These are phyloP conservation scores for Physaria fendleri DNA, from an alignment of 345 rosid species.

Conservation along the genomic window DNA sequence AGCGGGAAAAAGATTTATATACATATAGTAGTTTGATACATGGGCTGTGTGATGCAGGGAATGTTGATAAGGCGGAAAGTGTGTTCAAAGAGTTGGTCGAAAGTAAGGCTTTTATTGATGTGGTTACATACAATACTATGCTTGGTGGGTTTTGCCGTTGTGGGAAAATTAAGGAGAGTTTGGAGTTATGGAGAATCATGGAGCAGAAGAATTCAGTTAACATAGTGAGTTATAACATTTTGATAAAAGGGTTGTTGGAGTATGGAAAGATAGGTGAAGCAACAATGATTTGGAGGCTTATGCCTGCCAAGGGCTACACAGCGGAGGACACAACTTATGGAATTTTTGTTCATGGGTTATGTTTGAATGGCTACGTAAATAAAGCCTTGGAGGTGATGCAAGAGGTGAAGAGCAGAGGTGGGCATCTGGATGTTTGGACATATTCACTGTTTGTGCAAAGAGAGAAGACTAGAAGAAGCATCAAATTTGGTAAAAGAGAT, in stretches of 20 bases:
- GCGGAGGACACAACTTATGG: constrained; percentile 62
- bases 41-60: constrained; percentile 60
- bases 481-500: constrained; percentile 39
- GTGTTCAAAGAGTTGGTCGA: constrained; percentile 60
- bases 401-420: too few species aligned
- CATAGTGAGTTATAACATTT: constrained; percentile 63
- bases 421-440: constrained; percentile 48
- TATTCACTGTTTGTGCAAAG: constrained; percentile 87
- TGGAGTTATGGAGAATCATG: constrained; percentile 75
- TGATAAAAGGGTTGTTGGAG: constrained; percentile 64
- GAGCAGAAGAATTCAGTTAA: constrained; percentile 49
- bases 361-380: constrained; percentile 64
- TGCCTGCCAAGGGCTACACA: constrained; percentile 39
- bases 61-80: constrained; percentile 56
- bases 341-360: constrained; percentile 67
- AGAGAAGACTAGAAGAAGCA: constrained; percentile 65
- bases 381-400: constrained; percentile 61
- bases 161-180: constrained; percentile 54
- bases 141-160: constrained; percentile 62
- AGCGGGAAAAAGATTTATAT: constrained; percentile 53
- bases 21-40: constrained; percentile 64
- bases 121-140: constrained; percentile 70
- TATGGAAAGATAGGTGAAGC: constrained; percentile 63
- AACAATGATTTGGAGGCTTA: constrained; percentile 50
- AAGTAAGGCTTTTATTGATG: constrained; percentile 46